Conservation (phyloP, 2,329 filamentous ascomycete species). For the Ustulina deusta region DNA sequence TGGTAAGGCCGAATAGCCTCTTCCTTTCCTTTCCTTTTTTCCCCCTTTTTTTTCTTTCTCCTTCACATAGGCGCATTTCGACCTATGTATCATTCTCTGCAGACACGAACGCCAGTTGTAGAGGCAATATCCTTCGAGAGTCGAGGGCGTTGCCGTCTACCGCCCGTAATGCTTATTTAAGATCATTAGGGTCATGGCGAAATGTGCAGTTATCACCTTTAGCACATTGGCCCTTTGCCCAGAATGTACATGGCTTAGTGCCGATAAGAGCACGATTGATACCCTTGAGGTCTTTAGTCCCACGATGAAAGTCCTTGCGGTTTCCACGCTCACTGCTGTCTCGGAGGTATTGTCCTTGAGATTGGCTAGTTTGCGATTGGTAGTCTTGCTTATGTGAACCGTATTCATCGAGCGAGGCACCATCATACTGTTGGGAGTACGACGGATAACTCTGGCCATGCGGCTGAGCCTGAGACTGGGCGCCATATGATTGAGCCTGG, state of each 20-base stretch:
- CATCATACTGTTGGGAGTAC: conserved; percentile 31
- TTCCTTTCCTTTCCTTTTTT: not conserved
- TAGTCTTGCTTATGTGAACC: conserved; percentile 31
- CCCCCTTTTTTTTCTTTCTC: not conserved
- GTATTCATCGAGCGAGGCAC: conserved; percentile 26
- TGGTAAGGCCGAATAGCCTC: not conserved
- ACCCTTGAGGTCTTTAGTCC: conserved; percentile 56
- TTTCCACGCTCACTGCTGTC: conserved; percentile 49
- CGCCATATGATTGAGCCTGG: conserved; percentile 36
- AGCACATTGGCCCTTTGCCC: conserved; percentile 76
- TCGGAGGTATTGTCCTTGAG: conserved; percentile 41
- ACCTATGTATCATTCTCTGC: not conserved
- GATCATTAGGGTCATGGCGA: conserved; percentile 67
- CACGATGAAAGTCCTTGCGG: conserved; percentile 56
- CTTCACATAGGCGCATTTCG: not conserved
- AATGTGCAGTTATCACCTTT: conserved; percentile 81
- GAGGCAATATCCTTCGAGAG: too few species aligned
- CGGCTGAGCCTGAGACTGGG: conserved; percentile 33
- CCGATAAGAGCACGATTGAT: conserved; percentile 70
- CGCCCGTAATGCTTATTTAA: conserved; percentile 41
- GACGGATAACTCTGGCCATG: conserved; percentile 35
- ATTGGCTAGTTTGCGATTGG: conserved; percentile 24
- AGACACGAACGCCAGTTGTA: not conserved
- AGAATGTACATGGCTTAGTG: conserved; percentile 78
- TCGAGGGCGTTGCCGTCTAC: not conserved